These are phyloP conservation scores for Botrytis tulipae DNA, from an alignment of 2,329 filamentous ascomycete genomes.

Conservation along the genomic window DNA sequence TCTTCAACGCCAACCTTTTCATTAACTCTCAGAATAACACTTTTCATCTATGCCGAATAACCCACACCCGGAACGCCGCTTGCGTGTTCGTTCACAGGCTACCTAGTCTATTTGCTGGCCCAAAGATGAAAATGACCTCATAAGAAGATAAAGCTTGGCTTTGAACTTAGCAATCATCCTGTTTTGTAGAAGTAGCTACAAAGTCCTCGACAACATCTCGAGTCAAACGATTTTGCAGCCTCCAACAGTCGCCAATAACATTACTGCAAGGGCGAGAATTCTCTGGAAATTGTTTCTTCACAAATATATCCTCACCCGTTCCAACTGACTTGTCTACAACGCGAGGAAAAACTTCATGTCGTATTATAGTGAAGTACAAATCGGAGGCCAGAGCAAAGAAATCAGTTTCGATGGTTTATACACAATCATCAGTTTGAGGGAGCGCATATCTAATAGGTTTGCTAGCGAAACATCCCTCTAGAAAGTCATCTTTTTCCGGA, in stretches of 20 bases:
- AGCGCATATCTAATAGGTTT: not conserved
- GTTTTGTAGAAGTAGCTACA: no score
- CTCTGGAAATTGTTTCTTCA: not conserved
- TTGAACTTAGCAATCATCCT: no score
- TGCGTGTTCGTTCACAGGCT: not conserved
- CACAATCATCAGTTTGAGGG: not conserved
- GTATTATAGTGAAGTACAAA: rapidly evolving
- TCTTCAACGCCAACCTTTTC: not conserved
- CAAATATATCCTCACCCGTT: not conserved
- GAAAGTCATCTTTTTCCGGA: not conserved
- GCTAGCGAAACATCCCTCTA: no score
- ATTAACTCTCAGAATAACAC: not conserved
- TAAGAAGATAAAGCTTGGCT: not conserved
- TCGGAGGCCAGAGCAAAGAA: not conserved
- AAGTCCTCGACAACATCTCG: no score
- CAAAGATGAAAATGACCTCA: not conserved
- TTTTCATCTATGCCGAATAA: not conserved
- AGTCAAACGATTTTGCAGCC: no score
- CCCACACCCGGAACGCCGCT: not conserved
- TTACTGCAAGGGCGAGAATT: not conserved
- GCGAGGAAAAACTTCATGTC: not conserved
- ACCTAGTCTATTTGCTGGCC: not conserved
- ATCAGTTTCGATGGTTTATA: not conserved
- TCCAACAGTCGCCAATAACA: no score
- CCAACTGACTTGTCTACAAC: not conserved